Evolutionary conservation across 306 rosid species (phyloP).

Genomic region (Coriaria nepalensis): DNA sequence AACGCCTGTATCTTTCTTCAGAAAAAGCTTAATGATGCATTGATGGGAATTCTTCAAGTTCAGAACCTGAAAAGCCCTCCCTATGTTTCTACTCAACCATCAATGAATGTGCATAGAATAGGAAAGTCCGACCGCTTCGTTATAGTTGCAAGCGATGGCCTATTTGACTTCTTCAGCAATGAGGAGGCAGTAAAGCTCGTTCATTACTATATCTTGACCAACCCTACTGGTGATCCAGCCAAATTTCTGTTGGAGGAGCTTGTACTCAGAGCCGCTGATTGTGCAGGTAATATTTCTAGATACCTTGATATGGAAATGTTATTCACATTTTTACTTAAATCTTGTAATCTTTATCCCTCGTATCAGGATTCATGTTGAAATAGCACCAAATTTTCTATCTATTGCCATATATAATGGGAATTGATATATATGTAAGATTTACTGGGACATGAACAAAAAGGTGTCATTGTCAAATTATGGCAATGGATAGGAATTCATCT

Average conservation of each 20-base stretch:
- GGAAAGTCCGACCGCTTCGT: conserved; percentile 60
- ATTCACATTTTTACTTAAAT: conserved; percentile 1
- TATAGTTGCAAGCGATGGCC: conserved; percentile 82
- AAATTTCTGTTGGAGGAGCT: conserved; percentile 85
- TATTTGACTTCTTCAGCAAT: conserved; percentile 90
- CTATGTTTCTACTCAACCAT: conserved; percentile 72
- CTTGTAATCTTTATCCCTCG: too few species aligned
- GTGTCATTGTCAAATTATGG: too few species aligned
- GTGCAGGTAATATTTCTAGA: conserved; percentile 42
- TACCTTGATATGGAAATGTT: conserved; percentile 8
- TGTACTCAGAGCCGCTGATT: conserved; percentile 60
- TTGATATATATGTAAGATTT: too few species aligned
- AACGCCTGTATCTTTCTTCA: conserved; percentile 19
- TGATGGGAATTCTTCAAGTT: conserved; percentile 96
- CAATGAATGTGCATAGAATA: conserved; percentile 61
- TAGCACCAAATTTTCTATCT: too few species aligned
- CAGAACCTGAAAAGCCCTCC: conserved; percentile 87
- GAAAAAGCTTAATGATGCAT: conserved; percentile 84
- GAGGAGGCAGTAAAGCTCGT: conserved; percentile 72
- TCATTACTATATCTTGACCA: conserved; percentile 53
- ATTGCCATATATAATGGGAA: too few species aligned
- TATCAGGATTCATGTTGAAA: too few species aligned
- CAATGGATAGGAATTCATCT: too few species aligned
- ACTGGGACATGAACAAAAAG: too few species aligned
- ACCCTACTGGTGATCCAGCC: conserved; percentile 80